phyloP scores from a whole-genome alignment of 352 stramenopile genomes.

The Aphanomyces euteiches region DNA sequence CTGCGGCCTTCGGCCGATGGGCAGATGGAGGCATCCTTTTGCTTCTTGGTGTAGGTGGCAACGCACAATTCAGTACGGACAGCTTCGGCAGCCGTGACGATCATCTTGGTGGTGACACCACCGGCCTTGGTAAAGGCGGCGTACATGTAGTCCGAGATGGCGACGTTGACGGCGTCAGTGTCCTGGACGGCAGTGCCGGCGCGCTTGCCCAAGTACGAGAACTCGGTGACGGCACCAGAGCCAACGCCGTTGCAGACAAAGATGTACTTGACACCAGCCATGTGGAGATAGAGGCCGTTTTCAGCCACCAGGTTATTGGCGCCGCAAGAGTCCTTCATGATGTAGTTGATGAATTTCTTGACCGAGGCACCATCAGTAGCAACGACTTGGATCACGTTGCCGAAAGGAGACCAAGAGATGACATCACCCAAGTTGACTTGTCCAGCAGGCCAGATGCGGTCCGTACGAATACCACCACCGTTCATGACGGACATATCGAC shows the following conservation, averaged over 20 bases:
- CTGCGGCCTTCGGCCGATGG: conserved; percentile 30
- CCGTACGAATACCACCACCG: conserved; percentile 59
- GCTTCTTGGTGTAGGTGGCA: conserved; percentile 42
- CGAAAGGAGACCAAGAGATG: conserved; percentile 63
- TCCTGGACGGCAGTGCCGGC: conserved; percentile 44
- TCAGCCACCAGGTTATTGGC: conserved; percentile 41
- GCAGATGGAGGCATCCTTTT: conserved; percentile 32
- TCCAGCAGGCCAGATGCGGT: conserved; percentile 52
- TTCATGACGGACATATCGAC: conserved; percentile 61
- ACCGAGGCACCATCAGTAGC: conserved; percentile 53
- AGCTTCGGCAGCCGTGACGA: conserved; percentile 45
- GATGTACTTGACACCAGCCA: conserved; percentile 60
- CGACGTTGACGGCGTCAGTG: conserved; percentile 55
- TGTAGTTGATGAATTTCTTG: conserved; percentile 52
- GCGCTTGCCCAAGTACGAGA: conserved; percentile 58
- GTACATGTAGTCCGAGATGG: conserved; percentile 57
- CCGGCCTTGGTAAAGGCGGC: not conserved
- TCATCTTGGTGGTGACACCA: conserved; percentile 43
- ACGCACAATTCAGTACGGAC: conserved; percentile 48
- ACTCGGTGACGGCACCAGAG: conserved; percentile 41
- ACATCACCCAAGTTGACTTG: conserved; percentile 54
- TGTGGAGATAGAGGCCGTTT: conserved; percentile 67
- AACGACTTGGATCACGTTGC: conserved; percentile 59
- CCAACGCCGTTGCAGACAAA: conserved; percentile 51
- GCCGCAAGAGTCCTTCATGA: conserved; percentile 53